Conservation (phyloP, 2,329 filamentous ascomycete genomes). For the Hypoxylon sp. region DNA sequence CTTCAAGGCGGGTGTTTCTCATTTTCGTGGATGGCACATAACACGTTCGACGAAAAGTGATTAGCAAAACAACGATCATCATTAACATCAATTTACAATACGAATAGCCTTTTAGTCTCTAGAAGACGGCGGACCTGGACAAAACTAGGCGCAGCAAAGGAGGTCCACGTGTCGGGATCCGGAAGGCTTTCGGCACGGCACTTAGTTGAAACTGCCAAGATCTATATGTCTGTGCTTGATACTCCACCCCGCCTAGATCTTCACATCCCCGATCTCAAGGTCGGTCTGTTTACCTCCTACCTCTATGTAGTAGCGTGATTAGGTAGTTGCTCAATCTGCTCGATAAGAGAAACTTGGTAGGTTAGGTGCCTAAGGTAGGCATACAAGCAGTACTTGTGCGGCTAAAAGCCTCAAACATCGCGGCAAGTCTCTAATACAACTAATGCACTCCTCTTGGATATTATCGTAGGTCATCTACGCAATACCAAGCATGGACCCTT, state of each 20-base stretch:
- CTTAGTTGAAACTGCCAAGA: constrained; percentile 29
- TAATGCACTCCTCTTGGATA: not conserved
- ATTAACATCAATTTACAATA: not conserved
- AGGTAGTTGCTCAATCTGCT: not conserved
- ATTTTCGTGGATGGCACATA: not conserved
- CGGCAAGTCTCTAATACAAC: not conserved
- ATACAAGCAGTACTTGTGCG: no score
- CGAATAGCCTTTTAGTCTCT: not conserved
- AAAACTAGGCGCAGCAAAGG: not conserved
- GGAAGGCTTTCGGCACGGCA: constrained; percentile 16
- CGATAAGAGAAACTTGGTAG: not conserved
- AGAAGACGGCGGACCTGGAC: not conserved
- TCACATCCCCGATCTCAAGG: constrained; percentile 11
- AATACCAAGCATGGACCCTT: not conserved
- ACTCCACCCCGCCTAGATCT: constrained; percentile 12
- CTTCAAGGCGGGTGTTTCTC: not conserved
- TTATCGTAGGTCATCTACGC: not conserved
- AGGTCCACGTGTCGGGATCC: not conserved
- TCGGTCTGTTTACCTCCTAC: not conserved
- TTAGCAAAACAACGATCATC: not conserved
- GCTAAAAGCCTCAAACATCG: not conserved
- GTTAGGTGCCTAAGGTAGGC: no score
- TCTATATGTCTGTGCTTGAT: constrained; percentile 16
- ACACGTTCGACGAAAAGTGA: not conserved
- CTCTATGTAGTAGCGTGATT: no score